Evolutionary conservation across 257 asterid species (phyloP), one percentile per base, ranked within the genome.

Genomic region (Osmanthus fragrans): DNA sequence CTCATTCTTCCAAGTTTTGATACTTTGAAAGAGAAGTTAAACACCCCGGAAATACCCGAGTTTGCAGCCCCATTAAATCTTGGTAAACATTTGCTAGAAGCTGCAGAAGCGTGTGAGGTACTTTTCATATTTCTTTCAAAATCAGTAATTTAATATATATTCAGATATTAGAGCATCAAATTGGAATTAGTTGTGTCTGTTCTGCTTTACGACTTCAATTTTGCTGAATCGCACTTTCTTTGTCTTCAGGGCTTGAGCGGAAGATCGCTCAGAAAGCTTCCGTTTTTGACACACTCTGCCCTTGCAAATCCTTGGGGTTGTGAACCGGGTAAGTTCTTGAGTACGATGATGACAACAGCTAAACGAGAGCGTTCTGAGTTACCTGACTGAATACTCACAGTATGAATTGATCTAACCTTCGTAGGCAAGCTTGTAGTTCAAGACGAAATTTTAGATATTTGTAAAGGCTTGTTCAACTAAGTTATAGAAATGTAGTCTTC

Each of bases 21-120:
- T 72, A 84, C 83, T 79, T 82, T 92, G 82, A 90, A 85, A 87
- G 97, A 91, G 80, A 90, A 88, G 80, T 73, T 83, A 42, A 83
- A 74, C 71, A 54, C 85, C 77, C 49, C 78, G 21, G 77, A 27
- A 23, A 70, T 58, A 70, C 84, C 90, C 4, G 93, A 85, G 77
- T 73, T 84, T 76, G 85, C 74, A 77, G 73, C 82, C 77, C 73
- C 77, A 4, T 70, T 78, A 39, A 79, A 47, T 77, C 83, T 93
- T 56, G 77, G 89, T 73, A 85, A 86, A 83, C 91, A 85, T 70
- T 79, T 96, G 84, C 88, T 93, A 75, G 91, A 83, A 80, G 97
- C 92, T 80, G 97, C 98, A 9, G 96, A 90, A 86, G 89, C 84
- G 51, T 96, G 98, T 76, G 97, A 96, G 96, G 99, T 96, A 85